Evolutionary conservation across 1,139 yeast species (phyloP).

Genomic region (Yamadazyma kanchanaburiensis): DNA sequence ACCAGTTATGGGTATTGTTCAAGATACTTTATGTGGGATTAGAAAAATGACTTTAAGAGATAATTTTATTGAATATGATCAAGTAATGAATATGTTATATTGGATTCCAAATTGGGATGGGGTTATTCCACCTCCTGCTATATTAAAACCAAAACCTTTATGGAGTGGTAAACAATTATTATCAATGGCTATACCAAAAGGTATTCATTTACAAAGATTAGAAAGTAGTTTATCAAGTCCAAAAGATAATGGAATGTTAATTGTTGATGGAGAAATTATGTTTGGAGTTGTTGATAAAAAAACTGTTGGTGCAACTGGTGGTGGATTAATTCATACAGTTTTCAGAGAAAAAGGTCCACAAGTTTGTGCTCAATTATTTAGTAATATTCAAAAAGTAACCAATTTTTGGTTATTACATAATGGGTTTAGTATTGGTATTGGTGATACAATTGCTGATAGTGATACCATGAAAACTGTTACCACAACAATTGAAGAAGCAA

Average conservation of each 20-base stretch:
- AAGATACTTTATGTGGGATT: conserved; percentile 95
- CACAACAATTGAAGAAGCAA: conserved; percentile 88
- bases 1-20: conserved; percentile 99
- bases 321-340: conserved; percentile 95
- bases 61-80: conserved; percentile 82
- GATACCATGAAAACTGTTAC: conserved; percentile 92
- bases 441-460: conserved; percentile 99
- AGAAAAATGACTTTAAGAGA: conserved; percentile 95
- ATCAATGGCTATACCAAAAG: conserved; percentile 92
- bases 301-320: conserved; percentile 97
- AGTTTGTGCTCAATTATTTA: conserved; percentile 85
- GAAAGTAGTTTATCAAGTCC: conserved; percentile 86
- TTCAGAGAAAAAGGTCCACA: conserved; percentile 96
- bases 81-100: conserved; percentile 92
- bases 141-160: conserved; percentile 88
- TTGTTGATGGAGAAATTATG: conserved; percentile 89
- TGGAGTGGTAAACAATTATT: conserved; percentile 98
- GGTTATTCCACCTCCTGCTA: conserved; percentile 94
- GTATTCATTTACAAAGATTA: conserved; percentile 89
- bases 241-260: conserved; percentile 87
- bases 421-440: conserved; percentile 98
- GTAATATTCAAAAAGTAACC: conserved; percentile 91
- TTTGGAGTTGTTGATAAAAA: conserved; percentile 98
- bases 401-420: conserved; percentile 95
- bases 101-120: conserved; percentile 99